These are phyloP conservation scores for Glutinoglossum americanum DNA, from an alignment of 495 filamentous ascomycete species.

Conservation along the genomic window DNA sequence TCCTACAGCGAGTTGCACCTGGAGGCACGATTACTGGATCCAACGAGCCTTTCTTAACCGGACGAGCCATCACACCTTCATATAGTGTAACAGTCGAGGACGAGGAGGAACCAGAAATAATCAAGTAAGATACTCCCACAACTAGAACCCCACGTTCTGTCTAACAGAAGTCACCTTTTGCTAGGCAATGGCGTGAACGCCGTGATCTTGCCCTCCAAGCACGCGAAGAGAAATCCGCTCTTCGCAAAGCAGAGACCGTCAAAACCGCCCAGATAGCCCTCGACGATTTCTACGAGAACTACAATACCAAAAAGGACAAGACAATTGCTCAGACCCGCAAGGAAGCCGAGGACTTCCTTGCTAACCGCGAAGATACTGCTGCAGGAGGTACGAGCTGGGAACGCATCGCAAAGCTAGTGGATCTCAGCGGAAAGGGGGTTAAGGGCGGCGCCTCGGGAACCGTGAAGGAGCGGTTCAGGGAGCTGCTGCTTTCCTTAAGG, in stretches of 20 bases:
- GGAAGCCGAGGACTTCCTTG: slow-evolving; percentile 89
- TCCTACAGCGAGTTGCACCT: slow-evolving; percentile 50
- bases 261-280: slow-evolving; percentile 73
- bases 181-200: slow-evolving; percentile 71
- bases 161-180: neutral
- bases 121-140: slow-evolving; percentile 29
- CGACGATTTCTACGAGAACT: slow-evolving; percentile 98
- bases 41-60: slow-evolving; percentile 46
- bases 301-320: slow-evolving; percentile 95
- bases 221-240: slow-evolving; percentile 52
- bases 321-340: slow-evolving; percentile 56
- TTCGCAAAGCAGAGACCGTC: slow-evolving; percentile 61
- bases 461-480: slow-evolving; percentile 86
- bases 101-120: slow-evolving; percentile 72
- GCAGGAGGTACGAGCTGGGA: slow-evolving; percentile 96
- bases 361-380: slow-evolving; percentile 70
- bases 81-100: slow-evolving; percentile 24
- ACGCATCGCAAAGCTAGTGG: slow-evolving; percentile 87
- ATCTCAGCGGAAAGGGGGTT: slow-evolving; percentile 81
- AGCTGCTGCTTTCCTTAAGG: slow-evolving; percentile 66
- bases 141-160: neutral
- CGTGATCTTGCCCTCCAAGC: slow-evolving; percentile 55
- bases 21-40: slow-evolving; percentile 76
- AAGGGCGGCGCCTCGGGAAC: slow-evolving; percentile 68
- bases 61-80: slow-evolving; percentile 26